A percentile compares a stretch with the other conserved stretches of the same genome.
phyloP scores from a whole-genome alignment of 495 filamentous ascomycete species.

The Hypoxylon rickii region DNA sequence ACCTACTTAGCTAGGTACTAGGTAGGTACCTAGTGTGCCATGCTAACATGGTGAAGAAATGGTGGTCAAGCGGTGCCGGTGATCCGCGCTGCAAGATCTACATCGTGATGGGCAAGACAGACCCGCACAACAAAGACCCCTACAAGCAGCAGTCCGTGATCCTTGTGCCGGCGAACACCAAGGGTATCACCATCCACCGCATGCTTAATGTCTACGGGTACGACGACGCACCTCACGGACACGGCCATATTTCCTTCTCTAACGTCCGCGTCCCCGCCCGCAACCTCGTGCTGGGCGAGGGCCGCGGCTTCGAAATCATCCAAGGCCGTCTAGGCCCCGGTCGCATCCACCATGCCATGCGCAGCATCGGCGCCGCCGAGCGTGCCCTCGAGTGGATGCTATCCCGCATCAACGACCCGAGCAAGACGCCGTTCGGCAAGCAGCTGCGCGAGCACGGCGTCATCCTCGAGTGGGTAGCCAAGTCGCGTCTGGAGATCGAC shows the following conservation, averaged over 20 bases:
- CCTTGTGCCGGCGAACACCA: slow-evolving; percentile 73
- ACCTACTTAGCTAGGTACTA: not conserved
- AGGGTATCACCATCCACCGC: slow-evolving; percentile 80
- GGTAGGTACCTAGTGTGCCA: not conserved
- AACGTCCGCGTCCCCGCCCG: slow-evolving; percentile 78
- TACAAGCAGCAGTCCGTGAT: slow-evolving; percentile 92
- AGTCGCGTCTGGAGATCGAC: slow-evolving; percentile 88
- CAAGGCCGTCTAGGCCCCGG: slow-evolving; percentile 90
- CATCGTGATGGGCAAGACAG: slow-evolving; percentile 88
- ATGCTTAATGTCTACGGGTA: slow-evolving; percentile 92
- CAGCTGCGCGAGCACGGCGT: slow-evolving; percentile 80
- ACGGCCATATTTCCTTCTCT: slow-evolving; percentile 85
- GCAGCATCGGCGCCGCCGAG: slow-evolving; percentile 84
- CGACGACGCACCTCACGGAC: slow-evolving; percentile 92
- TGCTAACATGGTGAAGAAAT: slow-evolving; percentile 65
- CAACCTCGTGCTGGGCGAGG: slow-evolving; percentile 85
- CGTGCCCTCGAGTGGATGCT: slow-evolving; percentile 86
- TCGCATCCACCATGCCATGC: slow-evolving; percentile 94
- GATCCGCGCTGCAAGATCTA: slow-evolving; percentile 89
- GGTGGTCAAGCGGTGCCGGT: slow-evolving; percentile 93
- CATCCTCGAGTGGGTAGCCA: slow-evolving; percentile 91
- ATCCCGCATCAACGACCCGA: slow-evolving; percentile 84
- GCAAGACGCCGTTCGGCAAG: slow-evolving; percentile 84
- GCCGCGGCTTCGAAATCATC: slow-evolving; percentile 95
- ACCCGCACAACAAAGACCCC: slow-evolving; percentile 68